phyloP scores from a whole-genome alignment of 352 stramenopile genomes.

The Globisporangium nagaii region DNA sequence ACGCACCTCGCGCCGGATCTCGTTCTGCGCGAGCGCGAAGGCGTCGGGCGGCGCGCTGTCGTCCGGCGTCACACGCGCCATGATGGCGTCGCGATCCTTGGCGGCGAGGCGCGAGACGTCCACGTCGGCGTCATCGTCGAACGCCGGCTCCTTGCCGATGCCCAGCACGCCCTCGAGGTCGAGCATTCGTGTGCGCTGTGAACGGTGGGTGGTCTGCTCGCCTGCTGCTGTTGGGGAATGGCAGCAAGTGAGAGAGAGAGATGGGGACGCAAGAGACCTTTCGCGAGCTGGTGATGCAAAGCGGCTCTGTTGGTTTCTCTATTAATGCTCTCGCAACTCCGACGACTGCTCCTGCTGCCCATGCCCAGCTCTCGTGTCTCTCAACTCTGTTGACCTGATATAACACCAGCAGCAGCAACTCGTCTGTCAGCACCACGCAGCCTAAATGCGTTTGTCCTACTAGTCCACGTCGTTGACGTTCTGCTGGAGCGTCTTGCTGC shows the following conservation, averaged over 20 bases:
- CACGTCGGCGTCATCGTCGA: conserved; percentile 69
- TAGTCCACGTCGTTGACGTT: conserved; percentile 6
- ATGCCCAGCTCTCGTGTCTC: not conserved
- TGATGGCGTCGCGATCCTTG: conserved; percentile 61
- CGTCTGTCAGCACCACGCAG: not conserved
- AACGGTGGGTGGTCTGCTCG: no score
- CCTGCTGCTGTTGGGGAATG: no score
- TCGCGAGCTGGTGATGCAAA: not conserved
- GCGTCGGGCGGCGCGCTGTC: conserved; percentile 60
- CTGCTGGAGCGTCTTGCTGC: conserved; percentile 29
- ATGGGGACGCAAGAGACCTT: not conserved
- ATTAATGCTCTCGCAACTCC: not conserved
- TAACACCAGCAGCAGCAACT: no score
- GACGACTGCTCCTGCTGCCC: not conserved
- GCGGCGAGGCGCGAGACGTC: conserved; percentile 53
- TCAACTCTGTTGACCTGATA: not conserved
- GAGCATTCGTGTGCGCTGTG: no score
- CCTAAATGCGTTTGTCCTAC: not conserved
- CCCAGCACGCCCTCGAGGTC: conserved; percentile 30
- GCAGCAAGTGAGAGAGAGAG: no score
- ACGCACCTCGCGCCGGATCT: conserved; percentile 68
- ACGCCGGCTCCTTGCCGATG: conserved; percentile 27
- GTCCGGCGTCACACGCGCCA: conserved; percentile 60
- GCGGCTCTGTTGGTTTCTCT: not conserved
- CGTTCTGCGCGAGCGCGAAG: conserved; percentile 72